Percentiles rank a stretch among this genome's conserved stretches.
phyloP scores from a whole-genome alignment of 352 stramenopile genomes.

The Globisporangium splendens region DNA sequence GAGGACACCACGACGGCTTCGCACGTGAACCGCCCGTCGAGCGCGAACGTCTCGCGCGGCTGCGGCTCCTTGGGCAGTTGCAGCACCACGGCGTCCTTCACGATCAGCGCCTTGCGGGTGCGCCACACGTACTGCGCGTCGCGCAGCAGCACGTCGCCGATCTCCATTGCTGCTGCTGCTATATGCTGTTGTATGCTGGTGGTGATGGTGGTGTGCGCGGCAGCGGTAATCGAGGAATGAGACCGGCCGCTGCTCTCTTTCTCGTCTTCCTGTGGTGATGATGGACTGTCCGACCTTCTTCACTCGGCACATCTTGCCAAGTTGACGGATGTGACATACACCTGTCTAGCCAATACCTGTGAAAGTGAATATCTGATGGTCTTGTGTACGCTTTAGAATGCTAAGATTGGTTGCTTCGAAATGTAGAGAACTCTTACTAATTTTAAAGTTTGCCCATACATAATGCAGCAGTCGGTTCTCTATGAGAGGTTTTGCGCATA shows the following conservation, averaged over 20 bases:
- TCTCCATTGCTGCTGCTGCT: constrained; percentile 29
- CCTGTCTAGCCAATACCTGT: too few relatives aligned
- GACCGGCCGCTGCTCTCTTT: not conserved
- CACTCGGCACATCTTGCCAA: not conserved
- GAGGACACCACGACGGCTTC: constrained; percentile 61
- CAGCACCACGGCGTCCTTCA: constrained; percentile 36
- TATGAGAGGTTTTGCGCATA: too few relatives aligned
- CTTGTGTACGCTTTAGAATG: too few relatives aligned
- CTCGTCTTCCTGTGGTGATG: not conserved
- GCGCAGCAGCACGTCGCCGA: constrained; percentile 42
- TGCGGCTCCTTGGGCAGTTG: constrained; percentile 15
- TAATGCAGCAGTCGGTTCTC: too few relatives aligned
- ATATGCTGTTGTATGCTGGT: too few relatives aligned
- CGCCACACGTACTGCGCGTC: constrained; percentile 52
- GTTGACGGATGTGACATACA: too few relatives aligned
- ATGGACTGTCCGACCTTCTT: not conserved
- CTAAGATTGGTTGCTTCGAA: too few relatives aligned
- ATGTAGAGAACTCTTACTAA: too few relatives aligned
- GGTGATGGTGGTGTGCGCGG: not conserved
- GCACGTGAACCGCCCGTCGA: constrained; percentile 40
- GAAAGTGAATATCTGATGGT: too few relatives aligned
- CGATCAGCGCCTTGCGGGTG: constrained; percentile 26
- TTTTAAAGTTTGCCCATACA: too few relatives aligned
- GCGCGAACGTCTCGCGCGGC: constrained; percentile 23
- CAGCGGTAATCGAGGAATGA: not conserved